A percentile compares a stretch with the other conserved stretches of the same genome.
These are phyloP conservation scores for Musa itinerans DNA, from an alignment of 176 grass and related monocot genomes.

Conservation along the genomic window DNA sequence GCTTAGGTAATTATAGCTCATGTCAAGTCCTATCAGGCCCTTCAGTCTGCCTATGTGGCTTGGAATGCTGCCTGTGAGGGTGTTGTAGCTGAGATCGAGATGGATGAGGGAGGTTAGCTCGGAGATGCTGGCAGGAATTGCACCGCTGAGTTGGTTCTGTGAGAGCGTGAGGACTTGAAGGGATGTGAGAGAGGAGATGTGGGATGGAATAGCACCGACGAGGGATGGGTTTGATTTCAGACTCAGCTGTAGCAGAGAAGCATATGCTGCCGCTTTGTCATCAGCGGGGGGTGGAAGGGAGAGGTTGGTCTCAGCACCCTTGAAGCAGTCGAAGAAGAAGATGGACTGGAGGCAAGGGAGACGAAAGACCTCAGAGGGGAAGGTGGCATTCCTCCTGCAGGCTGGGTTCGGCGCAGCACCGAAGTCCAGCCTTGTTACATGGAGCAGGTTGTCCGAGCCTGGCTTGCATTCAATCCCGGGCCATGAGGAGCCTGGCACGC, in stretches of 20 bases:
- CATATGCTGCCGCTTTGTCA: conserved; percentile 32
- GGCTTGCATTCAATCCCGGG: conserved; percentile 81
- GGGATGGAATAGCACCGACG: conserved; percentile 37
- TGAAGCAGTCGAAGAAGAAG: conserved; percentile 85
- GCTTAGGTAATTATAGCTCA: conserved; percentile 73
- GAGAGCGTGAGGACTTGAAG: conserved; percentile 78
- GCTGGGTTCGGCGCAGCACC: conserved; percentile 58
- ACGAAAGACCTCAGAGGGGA: conserved; percentile 42
- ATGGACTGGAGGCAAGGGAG: conserved; percentile 57
- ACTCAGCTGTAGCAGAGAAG: conserved; percentile 67
- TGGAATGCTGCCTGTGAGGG: conserved; percentile 41
- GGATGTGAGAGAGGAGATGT: conserved; percentile 37
- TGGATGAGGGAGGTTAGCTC: conserved; percentile 51
- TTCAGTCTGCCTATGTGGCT: conserved; percentile 29
- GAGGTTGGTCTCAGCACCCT: conserved; percentile 28
- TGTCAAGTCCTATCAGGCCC: conserved; percentile 53
- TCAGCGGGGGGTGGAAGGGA: conserved; percentile 20
- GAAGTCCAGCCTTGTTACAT: conserved; percentile 81
- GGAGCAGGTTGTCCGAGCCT: conserved; percentile 18
- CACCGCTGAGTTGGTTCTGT: conserved; percentile 54
- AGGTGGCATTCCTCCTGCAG: conserved; percentile 51
- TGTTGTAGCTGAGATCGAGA: conserved; percentile 90
- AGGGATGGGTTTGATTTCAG: conserved; percentile 59
- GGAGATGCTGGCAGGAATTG: conserved; percentile 38
- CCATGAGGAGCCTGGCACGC: conserved; percentile 38